These are phyloP conservation scores for Castanospermum australe DNA, from an alignment of 306 rosid genomes.

Conservation along the genomic window DNA sequence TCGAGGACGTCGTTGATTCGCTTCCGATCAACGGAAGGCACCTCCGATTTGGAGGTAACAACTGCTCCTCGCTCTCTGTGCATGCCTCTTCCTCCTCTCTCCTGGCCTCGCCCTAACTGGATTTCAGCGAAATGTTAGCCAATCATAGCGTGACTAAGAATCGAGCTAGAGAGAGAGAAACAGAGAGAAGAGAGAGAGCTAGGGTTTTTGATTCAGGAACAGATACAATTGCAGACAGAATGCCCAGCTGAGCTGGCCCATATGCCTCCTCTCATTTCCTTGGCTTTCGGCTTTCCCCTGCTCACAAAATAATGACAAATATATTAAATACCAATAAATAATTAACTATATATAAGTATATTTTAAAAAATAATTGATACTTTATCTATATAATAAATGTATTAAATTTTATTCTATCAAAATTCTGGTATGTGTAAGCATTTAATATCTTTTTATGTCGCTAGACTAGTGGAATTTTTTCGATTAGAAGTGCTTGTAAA, in stretches of 20 bases:
- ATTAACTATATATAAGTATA: too few relatives aligned
- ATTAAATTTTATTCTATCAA: too few relatives aligned
- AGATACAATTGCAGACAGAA: not conserved
- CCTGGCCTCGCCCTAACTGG: not conserved
- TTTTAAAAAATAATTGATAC: too few relatives aligned
- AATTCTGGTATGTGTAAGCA: too few relatives aligned
- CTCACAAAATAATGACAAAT: too few relatives aligned
- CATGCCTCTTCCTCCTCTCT: conserved; percentile 29
- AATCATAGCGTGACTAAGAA: conserved; percentile 22
- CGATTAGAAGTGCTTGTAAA: too few relatives aligned
- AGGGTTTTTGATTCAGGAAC: not conserved
- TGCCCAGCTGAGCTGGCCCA: not conserved
- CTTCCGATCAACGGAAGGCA: conserved; percentile 64
- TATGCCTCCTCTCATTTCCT: not conserved
- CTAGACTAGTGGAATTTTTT: too few relatives aligned
- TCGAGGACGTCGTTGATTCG: conserved; percentile 93
- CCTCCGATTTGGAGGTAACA: conserved; percentile 62
- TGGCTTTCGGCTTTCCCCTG: not conserved
- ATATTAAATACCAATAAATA: too few relatives aligned
- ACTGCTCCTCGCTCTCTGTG: conserved; percentile 59
- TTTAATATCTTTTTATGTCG: too few relatives aligned
- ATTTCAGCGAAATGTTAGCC: conserved; percentile 8
- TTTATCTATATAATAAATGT: too few relatives aligned
- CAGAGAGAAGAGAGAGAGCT: not conserved
- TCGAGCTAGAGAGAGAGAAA: not conserved